phyloP scores from a whole-genome alignment of 345 rosid genomes.

The Boechera stricta region DNA sequence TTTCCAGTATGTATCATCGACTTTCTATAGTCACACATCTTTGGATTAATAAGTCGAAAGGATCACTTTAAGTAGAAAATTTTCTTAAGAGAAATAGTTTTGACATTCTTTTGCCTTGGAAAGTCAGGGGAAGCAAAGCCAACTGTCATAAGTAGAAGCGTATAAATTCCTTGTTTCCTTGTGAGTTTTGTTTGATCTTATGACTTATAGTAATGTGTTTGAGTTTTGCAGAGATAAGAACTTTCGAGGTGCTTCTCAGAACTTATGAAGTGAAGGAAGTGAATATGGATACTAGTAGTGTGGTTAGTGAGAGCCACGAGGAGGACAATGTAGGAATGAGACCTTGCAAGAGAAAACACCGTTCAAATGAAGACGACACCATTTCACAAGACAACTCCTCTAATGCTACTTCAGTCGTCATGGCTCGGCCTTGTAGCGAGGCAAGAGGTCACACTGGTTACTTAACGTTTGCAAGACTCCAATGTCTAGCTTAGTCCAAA shows the following conservation, averaged over 20 bases:
- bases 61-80: neutral
- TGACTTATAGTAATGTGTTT: conserved; percentile 2
- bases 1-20: neutral
- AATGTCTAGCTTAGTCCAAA: conserved; percentile 50
- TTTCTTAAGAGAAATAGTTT: neutral
- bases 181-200: neutral
- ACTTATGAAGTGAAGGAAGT: conserved; percentile 68
- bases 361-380: conserved; percentile 48
- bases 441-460: conserved; percentile 96
- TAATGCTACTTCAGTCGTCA: conserved; percentile 46
- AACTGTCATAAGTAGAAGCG: neutral
- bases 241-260: conserved; percentile 85
- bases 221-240: conserved; percentile 70
- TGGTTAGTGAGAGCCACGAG: conserved; percentile 41
- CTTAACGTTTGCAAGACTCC: conserved; percentile 88
- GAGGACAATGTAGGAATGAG: conserved; percentile 45
- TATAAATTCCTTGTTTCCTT: neutral
- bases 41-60: neutral
- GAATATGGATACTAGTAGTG: conserved; percentile 32
- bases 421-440: conserved; percentile 83
- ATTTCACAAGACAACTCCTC: conserved; percentile 39
- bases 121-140: neutral
- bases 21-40: neutral
- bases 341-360: conserved; percentile 83
- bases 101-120: neutral